A percentile compares a stretch with the other conserved stretches of the same genome.
Evolutionary conservation across 2,329 filamentous ascomycete species (phyloP).

Genomic region (Botrytis tulipae): DNA sequence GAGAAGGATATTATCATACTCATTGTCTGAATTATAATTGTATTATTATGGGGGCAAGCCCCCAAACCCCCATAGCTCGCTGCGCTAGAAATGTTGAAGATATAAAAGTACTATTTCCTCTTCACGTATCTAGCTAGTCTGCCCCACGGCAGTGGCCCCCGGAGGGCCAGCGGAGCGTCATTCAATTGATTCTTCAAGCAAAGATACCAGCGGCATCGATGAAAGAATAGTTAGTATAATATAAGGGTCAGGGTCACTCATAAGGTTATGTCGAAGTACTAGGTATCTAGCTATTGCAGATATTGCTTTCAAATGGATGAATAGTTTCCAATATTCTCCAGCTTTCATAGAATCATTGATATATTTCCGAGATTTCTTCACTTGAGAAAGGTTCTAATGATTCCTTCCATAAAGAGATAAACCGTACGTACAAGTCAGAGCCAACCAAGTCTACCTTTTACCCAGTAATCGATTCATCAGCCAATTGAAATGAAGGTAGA

Average conservation of each 20-base stretch:
- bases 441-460: background rate
- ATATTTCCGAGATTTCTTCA: background rate
- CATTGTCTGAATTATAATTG: background rate
- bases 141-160: background rate
- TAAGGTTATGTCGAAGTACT: no score
- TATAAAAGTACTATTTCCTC: background rate
- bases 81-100: conserved; percentile 3
- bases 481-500: background rate
- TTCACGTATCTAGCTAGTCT: background rate
- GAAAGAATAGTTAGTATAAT: no score
- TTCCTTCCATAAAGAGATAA: background rate
- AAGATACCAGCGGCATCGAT: no score
- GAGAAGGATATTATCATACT: background rate
- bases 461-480: background rate
- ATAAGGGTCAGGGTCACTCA: no score
- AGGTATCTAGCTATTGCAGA: no score
- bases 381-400: background rate
- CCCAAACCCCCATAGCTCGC: background rate
- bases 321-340: no score
- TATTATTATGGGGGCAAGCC: background rate
- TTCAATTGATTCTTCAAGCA: background rate
- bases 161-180: background rate
- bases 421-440: background rate
- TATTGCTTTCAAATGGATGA: no score
- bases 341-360: background rate